Evolutionary conservation across 768 basidiomycete species (phyloP), one percentile per base, ranked within the genome.

Genomic region (Psilocybe cyanescens): DNA sequence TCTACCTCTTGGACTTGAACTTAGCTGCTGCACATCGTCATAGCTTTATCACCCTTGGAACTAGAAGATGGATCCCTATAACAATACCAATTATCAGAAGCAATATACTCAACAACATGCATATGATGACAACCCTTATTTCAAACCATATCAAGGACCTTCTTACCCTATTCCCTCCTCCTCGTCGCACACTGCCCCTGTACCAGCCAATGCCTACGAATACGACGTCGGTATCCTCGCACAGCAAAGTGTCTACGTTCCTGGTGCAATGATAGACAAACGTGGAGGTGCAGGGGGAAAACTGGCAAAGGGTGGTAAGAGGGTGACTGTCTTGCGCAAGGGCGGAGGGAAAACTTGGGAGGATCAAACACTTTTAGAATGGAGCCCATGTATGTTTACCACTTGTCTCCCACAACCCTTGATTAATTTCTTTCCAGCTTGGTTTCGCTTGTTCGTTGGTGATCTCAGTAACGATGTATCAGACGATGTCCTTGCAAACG

Each of bases 271-370:
- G 85, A 90, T 92, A 49, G 93, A 94, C 70, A 93, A 93, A 71
- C 86, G 90, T 50, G 91, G 93, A 31, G 91, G 92, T 9, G 85
- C 92, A 2, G 92, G 92, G 50, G 92, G 92, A 3, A 93, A 92
- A 73, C 78, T 94, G 49, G 90, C 90, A 0, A 95, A 94, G 73
- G 94, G 94, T 52, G 92, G 92, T 45, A 97, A 98, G 78, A 81
- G 97, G 62, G 90, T 88, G 51, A 99, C 97, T 3, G 97, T 99
- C 8, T 76, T 99, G 51, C 83, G 97, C 55, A 98, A 98, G 76
- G 97, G 96, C 4, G 97, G 85, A 57, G 97, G 97, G 35, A 96
- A 95, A 78, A 89, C 93, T 24, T 99, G 97, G 97, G 97, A 99
- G 74, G 97, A 99, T 73, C 94, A 94, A 76, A 97, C 95, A 3